phyloP scores from a whole-genome alignment of 345 rosid species.

The Citrus maxima region DNA sequence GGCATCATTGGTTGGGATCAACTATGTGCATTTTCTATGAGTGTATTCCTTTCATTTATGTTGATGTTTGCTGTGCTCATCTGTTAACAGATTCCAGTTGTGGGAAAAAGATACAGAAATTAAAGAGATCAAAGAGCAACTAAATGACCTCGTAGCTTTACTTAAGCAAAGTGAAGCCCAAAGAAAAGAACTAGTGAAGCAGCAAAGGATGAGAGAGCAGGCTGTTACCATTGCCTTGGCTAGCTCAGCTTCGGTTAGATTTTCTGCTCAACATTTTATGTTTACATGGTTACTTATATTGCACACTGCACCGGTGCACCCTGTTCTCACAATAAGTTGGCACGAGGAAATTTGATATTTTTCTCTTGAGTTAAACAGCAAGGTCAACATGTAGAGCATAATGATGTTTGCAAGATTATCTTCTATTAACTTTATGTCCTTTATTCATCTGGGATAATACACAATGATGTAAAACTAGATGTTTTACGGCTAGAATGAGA shows the following conservation, averaged over 20 bases:
- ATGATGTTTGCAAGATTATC: not conserved
- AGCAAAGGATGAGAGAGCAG: slow-evolving; percentile 62
- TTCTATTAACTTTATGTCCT: slow-evolving; percentile 3
- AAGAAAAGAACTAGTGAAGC: slow-evolving; percentile 54
- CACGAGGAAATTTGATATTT: not conserved
- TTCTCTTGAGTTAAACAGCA: not conserved
- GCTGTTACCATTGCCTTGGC: slow-evolving; percentile 57
- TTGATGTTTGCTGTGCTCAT: not conserved
- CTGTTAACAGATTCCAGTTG: slow-evolving; percentile 47
- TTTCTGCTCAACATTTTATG: slow-evolving; percentile 4
- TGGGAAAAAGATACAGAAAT: slow-evolving; percentile 70
- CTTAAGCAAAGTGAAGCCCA: slow-evolving; percentile 57
- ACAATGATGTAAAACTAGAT: not conserved
- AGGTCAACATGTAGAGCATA: not conserved
- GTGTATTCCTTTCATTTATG: not conserved
- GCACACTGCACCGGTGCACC: not conserved
- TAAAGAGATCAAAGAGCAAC: slow-evolving; percentile 60
- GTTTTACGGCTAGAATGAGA: not conserved
- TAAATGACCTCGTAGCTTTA: slow-evolving; percentile 54
- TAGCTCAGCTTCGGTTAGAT: slow-evolving; percentile 49
- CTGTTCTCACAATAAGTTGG: not conserved
- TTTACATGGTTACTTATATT: not conserved
- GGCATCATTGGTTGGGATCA: not conserved
- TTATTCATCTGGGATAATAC: not conserved
- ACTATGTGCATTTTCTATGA: not conserved